Conservation (phyloP, 2,329 filamentous ascomycete species). For the Colletotrichum shisoi region DNA sequence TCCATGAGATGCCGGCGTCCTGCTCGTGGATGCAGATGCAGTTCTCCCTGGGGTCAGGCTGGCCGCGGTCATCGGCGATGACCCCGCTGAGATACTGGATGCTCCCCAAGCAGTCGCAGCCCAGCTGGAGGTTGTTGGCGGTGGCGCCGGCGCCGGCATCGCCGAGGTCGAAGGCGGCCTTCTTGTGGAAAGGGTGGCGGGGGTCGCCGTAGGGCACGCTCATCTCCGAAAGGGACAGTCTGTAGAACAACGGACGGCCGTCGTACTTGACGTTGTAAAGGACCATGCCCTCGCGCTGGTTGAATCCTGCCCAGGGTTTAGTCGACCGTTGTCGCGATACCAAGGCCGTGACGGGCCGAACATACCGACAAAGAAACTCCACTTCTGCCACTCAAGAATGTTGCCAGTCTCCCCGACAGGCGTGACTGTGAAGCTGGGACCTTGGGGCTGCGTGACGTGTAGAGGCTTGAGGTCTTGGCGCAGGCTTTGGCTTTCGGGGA, state of each 20-base stretch:
- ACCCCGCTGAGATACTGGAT: constrained; percentile 66
- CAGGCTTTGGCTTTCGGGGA: constrained; percentile 66
- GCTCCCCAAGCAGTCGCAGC: constrained; percentile 73
- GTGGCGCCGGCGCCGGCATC: constrained; percentile 70
- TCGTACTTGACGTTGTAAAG: constrained; percentile 68
- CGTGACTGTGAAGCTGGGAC: constrained; percentile 60
- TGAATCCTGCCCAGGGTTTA: constrained; percentile 54
- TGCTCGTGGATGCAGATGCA: constrained; percentile 75
- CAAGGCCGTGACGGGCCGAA: not conserved
- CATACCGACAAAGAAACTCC: constrained; percentile 62
- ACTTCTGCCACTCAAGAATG: constrained; percentile 47
- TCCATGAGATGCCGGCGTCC: constrained; percentile 74
- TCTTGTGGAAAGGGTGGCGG: constrained; percentile 67
- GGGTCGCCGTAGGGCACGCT: constrained; percentile 71
- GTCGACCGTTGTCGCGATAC: not conserved
- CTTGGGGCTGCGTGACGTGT: constrained; percentile 68
- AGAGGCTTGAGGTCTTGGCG: constrained; percentile 68
- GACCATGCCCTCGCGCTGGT: constrained; percentile 65
- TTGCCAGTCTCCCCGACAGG: constrained; percentile 29
- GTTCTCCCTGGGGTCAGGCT: constrained; percentile 62
- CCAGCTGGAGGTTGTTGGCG: constrained; percentile 71
- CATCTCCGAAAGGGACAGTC: constrained; percentile 67
- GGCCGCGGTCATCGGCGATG: constrained; percentile 62
- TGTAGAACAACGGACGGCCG: constrained; percentile 64
- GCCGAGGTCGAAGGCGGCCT: constrained; percentile 74